Evolutionary conservation across 805 yeast species (phyloP), one percentile per base, ranked within the genome.

Genomic region (Hanseniaspora lindneri): DNA sequence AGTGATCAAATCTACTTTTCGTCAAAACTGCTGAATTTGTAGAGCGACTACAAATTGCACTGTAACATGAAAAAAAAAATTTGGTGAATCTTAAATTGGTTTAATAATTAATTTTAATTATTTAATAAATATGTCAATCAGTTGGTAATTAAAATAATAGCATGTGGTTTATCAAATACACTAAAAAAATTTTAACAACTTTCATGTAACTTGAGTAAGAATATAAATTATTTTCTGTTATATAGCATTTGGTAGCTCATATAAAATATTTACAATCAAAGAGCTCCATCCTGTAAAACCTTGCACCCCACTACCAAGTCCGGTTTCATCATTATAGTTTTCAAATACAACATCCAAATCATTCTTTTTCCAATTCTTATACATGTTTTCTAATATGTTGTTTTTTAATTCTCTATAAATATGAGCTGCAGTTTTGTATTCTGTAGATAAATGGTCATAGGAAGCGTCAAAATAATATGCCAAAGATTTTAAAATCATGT

Each of bases 261-360:
- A 47, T n/a, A 92, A 82, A 59, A 92, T 83, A 53, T 77, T 69
- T 4, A 83, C 13, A 13, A 83, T 82, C 51, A 86, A 66, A 1
- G 94, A 78, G 1, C 96, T 80, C 98, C 98, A 92, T 1, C 98
- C 98, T 36, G 85, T 70, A 66, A 92, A 92, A 60, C 85, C 89
- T 62, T 83, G 80, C 9, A 89, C 88, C 7, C 96, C 88, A 54
- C 75, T 74, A 2, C 86, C 83, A 2, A 65, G 60, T 1, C 98
- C 98, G 8, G 78, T 76, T 13, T 56, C 60, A 53, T 85, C 89
- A 54, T 83, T 79, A 62, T 92, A 92, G 59, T 86, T 89, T 58
- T 92, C 98, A 82, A 87, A 89, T 5, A 84, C 85, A 58, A 72
- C 83, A 0, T 95, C 95, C 30, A 41, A 30, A 14, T 20, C 44